phyloP scores from a whole-genome alignment of 225 moss, liverwort and hornwort species.

The Lunularia cruciata region DNA sequence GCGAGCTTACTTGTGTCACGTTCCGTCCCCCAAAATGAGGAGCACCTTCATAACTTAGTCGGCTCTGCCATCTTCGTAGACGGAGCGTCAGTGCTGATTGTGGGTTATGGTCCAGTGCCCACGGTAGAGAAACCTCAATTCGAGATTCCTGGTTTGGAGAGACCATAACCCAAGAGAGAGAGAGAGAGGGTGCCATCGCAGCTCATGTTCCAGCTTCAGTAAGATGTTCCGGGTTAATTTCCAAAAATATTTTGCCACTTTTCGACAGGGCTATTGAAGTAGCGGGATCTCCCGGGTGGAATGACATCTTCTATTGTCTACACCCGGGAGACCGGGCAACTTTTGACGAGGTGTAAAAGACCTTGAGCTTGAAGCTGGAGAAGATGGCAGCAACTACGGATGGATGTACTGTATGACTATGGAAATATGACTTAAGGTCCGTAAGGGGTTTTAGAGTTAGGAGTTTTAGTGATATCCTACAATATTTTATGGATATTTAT shows the following conservation, averaged over 20 bases:
- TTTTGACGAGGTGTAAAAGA: conserved; percentile 14
- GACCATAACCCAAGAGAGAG: too few species aligned
- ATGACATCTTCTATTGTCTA: conserved; percentile 16
- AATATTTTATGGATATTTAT: too few species aligned
- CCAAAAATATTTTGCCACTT: neutral
- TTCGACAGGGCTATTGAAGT: neutral
- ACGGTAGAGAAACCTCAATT: conserved; percentile 26
- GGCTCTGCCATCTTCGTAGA: conserved; percentile 39
- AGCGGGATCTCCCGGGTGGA: conserved; percentile 6
- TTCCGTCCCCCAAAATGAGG: conserved; percentile 30
- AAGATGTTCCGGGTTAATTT: conserved; percentile 18
- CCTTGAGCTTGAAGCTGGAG: conserved; percentile 3
- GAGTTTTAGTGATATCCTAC: too few species aligned
- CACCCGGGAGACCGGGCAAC: too few species aligned
- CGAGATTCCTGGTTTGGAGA: too few species aligned
- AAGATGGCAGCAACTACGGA: conserved; percentile 15
- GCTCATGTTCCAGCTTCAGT: conserved; percentile 14
- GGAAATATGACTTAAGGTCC: too few species aligned
- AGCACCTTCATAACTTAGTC: conserved; percentile 23
- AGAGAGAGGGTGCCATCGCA: conserved; percentile 27
- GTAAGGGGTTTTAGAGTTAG: too few species aligned
- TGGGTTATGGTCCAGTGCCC: conserved; percentile 21
- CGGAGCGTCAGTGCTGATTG: conserved; percentile 25
- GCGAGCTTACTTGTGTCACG: conserved; percentile 24
- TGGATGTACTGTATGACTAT: conserved; percentile 12